Percentiles rank a stretch among this genome's conserved stretches.
Evolutionary conservation across 768 basidiomycete genomes (phyloP).

Genomic region (Suillus hirtellus): DNA sequence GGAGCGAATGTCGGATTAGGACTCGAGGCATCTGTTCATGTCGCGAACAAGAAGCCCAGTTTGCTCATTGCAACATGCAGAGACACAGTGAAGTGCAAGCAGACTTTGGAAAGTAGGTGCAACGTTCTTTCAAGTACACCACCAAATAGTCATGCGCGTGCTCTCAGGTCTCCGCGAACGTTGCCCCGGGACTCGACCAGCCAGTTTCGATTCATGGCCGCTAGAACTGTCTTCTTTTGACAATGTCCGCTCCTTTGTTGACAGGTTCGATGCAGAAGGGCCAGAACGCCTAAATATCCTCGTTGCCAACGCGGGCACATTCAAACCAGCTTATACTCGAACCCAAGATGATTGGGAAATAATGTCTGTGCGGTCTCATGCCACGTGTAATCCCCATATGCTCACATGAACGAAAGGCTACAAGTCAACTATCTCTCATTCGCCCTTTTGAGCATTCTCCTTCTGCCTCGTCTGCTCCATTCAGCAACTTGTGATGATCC

Average conservation of each 20-base stretch:
- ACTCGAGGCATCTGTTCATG: constrained; percentile 31
- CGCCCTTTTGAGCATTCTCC: not conserved
- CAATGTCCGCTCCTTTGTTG: constrained; percentile 34
- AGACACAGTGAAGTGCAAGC: constrained; percentile 27
- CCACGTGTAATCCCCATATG: not conserved
- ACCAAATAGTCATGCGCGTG: constrained; percentile 15
- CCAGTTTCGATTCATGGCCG: constrained; percentile 27
- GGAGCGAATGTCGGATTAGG: constrained; percentile 49
- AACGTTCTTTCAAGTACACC: not conserved
- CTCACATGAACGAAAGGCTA: constrained; percentile 23
- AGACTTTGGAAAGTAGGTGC: constrained; percentile 19
- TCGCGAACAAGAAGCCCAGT: constrained; percentile 34
- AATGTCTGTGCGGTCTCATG: constrained; percentile 29
- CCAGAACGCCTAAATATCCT: constrained; percentile 29
- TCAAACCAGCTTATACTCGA: constrained; percentile 18
- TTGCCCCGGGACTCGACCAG: not conserved
- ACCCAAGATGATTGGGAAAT: constrained; percentile 51
- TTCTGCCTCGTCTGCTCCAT: not conserved
- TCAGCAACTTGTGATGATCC: not conserved
- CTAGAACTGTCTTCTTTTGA: constrained; percentile 37
- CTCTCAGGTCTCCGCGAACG: constrained; percentile 14
- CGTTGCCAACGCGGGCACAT: constrained; percentile 33
- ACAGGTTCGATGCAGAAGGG: constrained; percentile 28
- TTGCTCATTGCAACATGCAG: constrained; percentile 37
- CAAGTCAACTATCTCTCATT: constrained; percentile 37